Percentiles rank a stretch among this genome's conserved stretches.
Evolutionary conservation across 768 basidiomycete genomes (phyloP).

Genomic region (Leccinum incarnatum): DNA sequence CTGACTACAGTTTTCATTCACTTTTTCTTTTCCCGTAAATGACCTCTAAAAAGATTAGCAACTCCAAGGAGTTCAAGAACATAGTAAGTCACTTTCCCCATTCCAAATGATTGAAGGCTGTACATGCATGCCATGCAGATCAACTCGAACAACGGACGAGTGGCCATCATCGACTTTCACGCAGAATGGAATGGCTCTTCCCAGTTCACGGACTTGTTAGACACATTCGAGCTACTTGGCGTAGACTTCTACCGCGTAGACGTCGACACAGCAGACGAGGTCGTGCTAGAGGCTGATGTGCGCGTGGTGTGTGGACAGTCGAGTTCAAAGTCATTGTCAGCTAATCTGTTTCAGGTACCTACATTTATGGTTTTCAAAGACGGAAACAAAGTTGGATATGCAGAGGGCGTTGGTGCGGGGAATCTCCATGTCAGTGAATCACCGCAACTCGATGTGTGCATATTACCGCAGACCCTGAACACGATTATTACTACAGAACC

Average conservation of each 20-base stretch:
- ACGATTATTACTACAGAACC: conserved; percentile 13
- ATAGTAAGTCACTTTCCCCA: conserved; percentile 13
- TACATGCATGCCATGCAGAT: conserved; percentile 11
- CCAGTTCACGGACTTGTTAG: conserved; percentile 14
- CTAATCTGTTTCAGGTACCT: conserved; percentile 15
- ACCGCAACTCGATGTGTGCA: not conserved
- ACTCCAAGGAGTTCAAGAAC: conserved; percentile 16
- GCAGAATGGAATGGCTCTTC: conserved; percentile 14
- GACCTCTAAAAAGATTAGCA: conserved; percentile 14
- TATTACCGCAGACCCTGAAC: not conserved
- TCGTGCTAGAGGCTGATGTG: conserved; percentile 57
- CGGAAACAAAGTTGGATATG: conserved; percentile 25
- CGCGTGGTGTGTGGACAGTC: conserved; percentile 47
- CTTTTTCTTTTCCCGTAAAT: too few relatives aligned
- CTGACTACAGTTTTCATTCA: too few relatives aligned
- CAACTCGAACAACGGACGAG: conserved; percentile 20
- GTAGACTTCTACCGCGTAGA: conserved; percentile 73
- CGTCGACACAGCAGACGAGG: conserved; percentile 55
- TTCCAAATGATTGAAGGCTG: not conserved
- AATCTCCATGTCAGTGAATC: conserved; percentile 26
- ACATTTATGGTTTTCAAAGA: conserved; percentile 32
- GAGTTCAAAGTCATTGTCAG: not conserved
- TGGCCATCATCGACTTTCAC: conserved; percentile 24
- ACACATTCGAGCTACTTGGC: conserved; percentile 26
- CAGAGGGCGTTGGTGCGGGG: conserved; percentile 26